Base-by-base conservation (phyloP, 1,284 basidiomycete genomes). In the Ceratobasidium papillatum region DNA sequence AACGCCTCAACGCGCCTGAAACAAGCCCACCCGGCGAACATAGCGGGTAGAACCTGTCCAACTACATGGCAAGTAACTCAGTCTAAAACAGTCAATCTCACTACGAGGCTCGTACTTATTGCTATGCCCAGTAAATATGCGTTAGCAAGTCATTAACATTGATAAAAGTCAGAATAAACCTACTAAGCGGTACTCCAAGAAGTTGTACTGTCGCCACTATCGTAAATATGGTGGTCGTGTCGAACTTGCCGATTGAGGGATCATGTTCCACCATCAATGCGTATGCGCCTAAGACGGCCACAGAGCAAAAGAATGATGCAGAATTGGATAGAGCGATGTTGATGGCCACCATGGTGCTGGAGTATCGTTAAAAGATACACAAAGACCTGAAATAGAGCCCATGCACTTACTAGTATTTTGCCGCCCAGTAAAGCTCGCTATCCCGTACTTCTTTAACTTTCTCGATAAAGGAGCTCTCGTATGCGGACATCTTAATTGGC, bases 401-500 rank as follows among this genome's bases (percentile, higher is more conserved):
- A 47, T 4, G 43, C 25, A 47, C 61, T 30, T 12, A 64, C 62
- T 47, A 64, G 19, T 47, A 64, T 43, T 19, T 30, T 22, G 62
- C 25, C 34, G 43, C 62, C 12, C 62, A 11, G 22, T 22, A 27
- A 30, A 64, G 19, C n/a, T 64, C 62, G 3, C 17, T 43, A 22
- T 64, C 30, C n/a, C 62, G 25, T n/a, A 64, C 27, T 64, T 47
- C 43, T 64, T 22, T 64, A 30, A 64, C 19, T 14, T 64, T 64
- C 2, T 22, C 49, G 30, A 49, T 49, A 14, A 64, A 49, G 25
- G 47, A 43, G 12, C n/a, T 36, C 45, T 64, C 62, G 30, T 64
- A 64, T 1, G 62, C 62, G 4, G 62, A 47, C 62, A 64, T 64
- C n/a, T 64, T 64, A 12, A 64, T 64, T 0, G 62, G 62, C 19